These are phyloP conservation scores for Scenedesmus sp. DNA, from an alignment of 163 green algal species.

Conservation along the genomic window DNA sequence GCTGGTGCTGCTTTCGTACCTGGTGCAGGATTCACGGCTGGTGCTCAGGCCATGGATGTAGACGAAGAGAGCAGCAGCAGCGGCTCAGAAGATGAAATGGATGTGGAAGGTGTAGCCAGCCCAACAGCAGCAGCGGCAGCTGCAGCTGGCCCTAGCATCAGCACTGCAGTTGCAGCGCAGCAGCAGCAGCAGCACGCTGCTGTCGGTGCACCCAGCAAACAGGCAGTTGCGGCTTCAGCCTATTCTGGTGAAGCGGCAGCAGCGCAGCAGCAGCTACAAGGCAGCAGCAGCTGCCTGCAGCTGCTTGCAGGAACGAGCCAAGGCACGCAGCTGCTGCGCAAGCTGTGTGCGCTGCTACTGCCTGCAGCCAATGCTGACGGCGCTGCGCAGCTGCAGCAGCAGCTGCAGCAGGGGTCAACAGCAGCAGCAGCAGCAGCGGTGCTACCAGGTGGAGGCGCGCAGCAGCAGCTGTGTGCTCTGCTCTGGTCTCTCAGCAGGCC, in stretches of 20 bases:
- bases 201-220: neutral
- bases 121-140: slow-evolving; percentile 21
- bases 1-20: slow-evolving; percentile 2
- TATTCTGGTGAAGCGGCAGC: slow-evolving; percentile 11
- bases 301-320: slow-evolving; percentile 36
- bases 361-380: slow-evolving; percentile 16
- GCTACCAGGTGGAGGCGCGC: neutral
- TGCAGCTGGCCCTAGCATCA: neutral
- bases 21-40: slow-evolving; percentile 14
- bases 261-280: slow-evolving; percentile 8
- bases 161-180: neutral
- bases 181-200: slow-evolving; percentile 2
- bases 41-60: slow-evolving; percentile 1
- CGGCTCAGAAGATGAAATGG: slow-evolving; percentile 21
- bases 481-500: slow-evolving; percentile 20
- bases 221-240: slow-evolving; percentile 1
- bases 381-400: slow-evolving; percentile 1
- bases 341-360: neutral
- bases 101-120: neutral
- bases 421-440: neutral
- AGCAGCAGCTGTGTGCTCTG: slow-evolving; percentile 46
- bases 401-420: slow-evolving; percentile 8
- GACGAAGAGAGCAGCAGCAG: neutral
- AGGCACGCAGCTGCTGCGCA: slow-evolving; percentile 12
- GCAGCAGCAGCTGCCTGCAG: slow-evolving; percentile 27